Base-by-base conservation (phyloP, 176 grass and related monocot genomes). In the Ensete ventricosum region DNA sequence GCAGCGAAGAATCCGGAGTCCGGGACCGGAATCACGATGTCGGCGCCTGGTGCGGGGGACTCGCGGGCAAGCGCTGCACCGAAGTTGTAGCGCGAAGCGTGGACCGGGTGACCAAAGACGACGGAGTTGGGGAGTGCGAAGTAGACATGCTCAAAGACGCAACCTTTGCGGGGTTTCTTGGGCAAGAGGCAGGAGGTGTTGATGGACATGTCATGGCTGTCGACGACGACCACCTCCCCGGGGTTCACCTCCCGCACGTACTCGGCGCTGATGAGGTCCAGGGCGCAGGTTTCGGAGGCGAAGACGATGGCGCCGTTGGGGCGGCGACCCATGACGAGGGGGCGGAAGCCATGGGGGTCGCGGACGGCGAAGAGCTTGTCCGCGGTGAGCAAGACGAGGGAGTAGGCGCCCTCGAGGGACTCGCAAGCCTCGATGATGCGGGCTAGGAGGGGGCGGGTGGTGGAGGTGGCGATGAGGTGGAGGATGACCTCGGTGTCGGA, bases 401-500 rank as follows among this genome's bases (percentile, higher is more conserved):
- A 99, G 75, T 88, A 99, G 23, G 95, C 91, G 27, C 90, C 90
- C 12, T 78, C 76, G 48, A 99, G 80, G 75, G 84, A 70, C 72
- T 94, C 84, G 82, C 95, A 94, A 7, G 86, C 84, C 71, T 91
- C 88, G 76, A 84, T 75, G 67, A 99, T 86, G 60, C 88, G 90
- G 14, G 95, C 81, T 51, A 99, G 77, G 69, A 99, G 84, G 54
- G 91, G 86, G 60, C 95, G 88, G 68, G 86, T 80, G 64, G 88
- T 80, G 29, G 91, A 91, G 9, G 88, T 83, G 21, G 91, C 91
- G 83, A 99, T 99, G 72, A 99, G 90, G 76, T 99, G 95, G 67
- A 88, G 85, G 81, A 99, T 89, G 19, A 99, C 91, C 95, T 99
- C 95, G 10, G 95, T 99, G 83, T 99, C 91, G 14, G 95, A 99